A percentile compares a stretch with the other conserved stretches of the same genome.
phyloP scores from a whole-genome alignment of 345 rosid genomes.

The Populus euphratica region DNA sequence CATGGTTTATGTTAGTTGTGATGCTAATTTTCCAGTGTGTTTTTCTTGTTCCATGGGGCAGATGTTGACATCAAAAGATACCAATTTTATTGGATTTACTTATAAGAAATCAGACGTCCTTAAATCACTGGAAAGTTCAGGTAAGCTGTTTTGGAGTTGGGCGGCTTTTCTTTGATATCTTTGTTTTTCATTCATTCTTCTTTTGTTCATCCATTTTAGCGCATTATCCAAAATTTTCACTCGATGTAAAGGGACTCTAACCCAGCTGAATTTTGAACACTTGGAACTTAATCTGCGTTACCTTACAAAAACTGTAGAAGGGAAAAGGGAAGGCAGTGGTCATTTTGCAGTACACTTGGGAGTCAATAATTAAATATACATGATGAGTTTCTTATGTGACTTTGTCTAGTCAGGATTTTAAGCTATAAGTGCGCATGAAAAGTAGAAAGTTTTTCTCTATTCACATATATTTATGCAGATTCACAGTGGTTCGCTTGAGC shows the following conservation, averaged over 20 bases:
- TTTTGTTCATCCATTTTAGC: neutral
- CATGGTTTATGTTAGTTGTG: neutral
- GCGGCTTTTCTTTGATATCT: neutral
- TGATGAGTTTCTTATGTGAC: neutral
- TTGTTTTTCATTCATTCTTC: neutral
- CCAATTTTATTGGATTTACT: constrained; percentile 91
- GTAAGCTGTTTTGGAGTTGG: constrained; percentile 34
- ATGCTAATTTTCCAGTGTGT: constrained; percentile 4
- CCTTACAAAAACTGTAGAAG: neutral
- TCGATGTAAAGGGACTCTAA: neutral
- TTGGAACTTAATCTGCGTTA: neutral
- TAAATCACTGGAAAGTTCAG: constrained; percentile 73
- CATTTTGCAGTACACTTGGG: neutral
- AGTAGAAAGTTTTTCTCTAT: neutral
- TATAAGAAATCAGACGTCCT: constrained; percentile 78
- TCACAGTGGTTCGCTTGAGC: neutral
- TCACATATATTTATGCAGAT: too few relatives aligned
- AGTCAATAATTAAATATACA: neutral
- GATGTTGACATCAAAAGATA: constrained; percentile 96
- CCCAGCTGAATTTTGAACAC: neutral
- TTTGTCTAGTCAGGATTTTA: neutral
- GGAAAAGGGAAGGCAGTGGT: neutral
- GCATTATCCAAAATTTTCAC: neutral
- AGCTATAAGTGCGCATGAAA: neutral
- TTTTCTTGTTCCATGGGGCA: constrained; percentile 37